A percentile compares a stretch with the other conserved stretches of the same genome.
Evolutionary conservation across 2,329 filamentous ascomycete species (phyloP).

Genomic region (Microcyclospora pomicola): DNA sequence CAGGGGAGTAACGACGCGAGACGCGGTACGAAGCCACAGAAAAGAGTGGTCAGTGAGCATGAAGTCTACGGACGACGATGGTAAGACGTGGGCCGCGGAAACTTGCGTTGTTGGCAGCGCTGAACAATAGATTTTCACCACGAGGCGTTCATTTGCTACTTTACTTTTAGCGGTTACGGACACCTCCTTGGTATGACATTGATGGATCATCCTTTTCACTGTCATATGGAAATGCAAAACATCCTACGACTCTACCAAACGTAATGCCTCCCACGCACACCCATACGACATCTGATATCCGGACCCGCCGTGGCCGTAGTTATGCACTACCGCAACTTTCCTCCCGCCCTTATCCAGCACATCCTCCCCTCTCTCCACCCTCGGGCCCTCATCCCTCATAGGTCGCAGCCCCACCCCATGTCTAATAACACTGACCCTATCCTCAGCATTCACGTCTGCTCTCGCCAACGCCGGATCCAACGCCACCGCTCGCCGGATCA

Average conservation of each 20-base stretch:
- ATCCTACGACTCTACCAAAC: constrained; percentile 19
- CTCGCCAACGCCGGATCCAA: constrained; percentile 44
- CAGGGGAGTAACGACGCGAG: neutral
- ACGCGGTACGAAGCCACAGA: neutral
- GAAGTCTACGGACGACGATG: neutral
- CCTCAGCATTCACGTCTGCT: constrained; percentile 50
- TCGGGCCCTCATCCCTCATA: constrained; percentile 52
- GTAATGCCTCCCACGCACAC: constrained; percentile 27
- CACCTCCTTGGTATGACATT: too few relatives aligned
- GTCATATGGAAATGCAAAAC: too few relatives aligned
- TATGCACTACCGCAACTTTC: constrained; percentile 53
- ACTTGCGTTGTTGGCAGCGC: neutral
- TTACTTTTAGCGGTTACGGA: too few relatives aligned
- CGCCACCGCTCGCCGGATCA: constrained; percentile 57
- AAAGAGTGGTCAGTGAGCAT: neutral
- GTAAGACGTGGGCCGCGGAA: constrained; percentile 3
- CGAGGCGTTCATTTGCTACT: too few relatives aligned
- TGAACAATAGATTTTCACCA: too few relatives aligned
- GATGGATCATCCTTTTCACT: too few relatives aligned
- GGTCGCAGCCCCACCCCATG: constrained; percentile 70
- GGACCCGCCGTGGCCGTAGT: constrained; percentile 68
- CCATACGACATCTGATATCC: constrained; percentile 48
- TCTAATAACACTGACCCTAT: constrained; percentile 49
- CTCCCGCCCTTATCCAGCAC: constrained; percentile 36
- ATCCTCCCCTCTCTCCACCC: constrained; percentile 54